These are phyloP conservation scores for Neckera pumila DNA, from an alignment of 225 moss, liverwort and hornwort species.

Conservation along the genomic window DNA sequence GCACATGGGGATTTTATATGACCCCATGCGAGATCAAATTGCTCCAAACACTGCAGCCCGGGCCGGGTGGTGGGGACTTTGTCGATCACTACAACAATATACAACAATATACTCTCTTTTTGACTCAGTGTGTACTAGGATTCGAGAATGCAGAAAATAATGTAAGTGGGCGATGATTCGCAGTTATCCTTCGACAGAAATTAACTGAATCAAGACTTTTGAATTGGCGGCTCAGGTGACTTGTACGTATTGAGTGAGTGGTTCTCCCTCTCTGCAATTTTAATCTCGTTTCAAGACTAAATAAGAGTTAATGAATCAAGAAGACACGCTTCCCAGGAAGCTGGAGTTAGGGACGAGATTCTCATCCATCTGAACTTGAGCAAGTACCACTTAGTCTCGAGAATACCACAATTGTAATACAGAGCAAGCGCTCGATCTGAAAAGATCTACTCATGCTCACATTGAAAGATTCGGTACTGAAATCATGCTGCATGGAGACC, in stretches of 20 bases:
- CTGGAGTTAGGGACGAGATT: slow-evolving; percentile 10
- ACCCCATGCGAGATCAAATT: background rate
- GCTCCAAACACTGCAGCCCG: background rate
- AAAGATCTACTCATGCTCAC: background rate
- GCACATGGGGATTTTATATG: background rate
- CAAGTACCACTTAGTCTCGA: slow-evolving; percentile 20
- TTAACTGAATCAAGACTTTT: background rate
- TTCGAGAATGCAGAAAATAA: background rate
- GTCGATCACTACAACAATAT: background rate
- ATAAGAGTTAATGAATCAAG: background rate
- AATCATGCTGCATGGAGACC: background rate
- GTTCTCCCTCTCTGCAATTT: background rate
- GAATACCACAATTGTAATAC: slow-evolving; percentile 3
- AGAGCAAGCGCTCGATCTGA: slow-evolving; percentile 9
- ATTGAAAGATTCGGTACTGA: background rate
- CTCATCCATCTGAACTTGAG: slow-evolving; percentile 13
- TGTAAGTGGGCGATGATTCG: background rate
- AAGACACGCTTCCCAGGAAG: slow-evolving; percentile 22
- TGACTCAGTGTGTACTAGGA: background rate
- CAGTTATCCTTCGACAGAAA: background rate
- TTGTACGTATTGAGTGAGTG: background rate
- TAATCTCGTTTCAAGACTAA: background rate
- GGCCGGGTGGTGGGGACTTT: background rate
- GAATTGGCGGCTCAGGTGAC: background rate
- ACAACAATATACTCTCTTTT: background rate